These are phyloP conservation scores for Stropharia rugosoannulata DNA, from an alignment of 768 basidiomycete species.

Conservation along the genomic window DNA sequence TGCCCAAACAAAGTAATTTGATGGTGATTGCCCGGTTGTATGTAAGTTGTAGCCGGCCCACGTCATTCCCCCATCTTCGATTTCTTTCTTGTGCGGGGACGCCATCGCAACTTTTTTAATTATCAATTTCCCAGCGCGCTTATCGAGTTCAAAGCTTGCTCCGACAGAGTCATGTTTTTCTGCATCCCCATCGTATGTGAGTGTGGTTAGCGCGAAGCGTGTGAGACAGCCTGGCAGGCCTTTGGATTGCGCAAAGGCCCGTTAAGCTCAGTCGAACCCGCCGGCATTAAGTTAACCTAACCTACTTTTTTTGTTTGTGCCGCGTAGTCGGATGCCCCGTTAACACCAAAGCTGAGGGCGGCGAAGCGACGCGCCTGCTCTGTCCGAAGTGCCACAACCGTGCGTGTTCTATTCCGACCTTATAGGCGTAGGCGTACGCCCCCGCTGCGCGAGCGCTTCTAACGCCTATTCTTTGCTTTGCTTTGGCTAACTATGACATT, in stretches of 20 bases:
- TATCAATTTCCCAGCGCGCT: neutral
- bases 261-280: neutral
- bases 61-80: too few relatives aligned
- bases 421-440: neutral
- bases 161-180: slow-evolving; percentile 2
- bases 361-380: slow-evolving; percentile 44
- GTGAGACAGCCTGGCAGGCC: neutral
- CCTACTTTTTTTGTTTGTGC: neutral
- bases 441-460: too few relatives aligned
- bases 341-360: slow-evolving; percentile 53
- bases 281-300: neutral
- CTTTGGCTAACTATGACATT: too few relatives aligned
- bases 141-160: neutral
- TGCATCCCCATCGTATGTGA: slow-evolving; percentile 53
- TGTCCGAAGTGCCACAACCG: slow-evolving; percentile 78
- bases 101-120: too few relatives aligned
- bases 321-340: slow-evolving; percentile 65
- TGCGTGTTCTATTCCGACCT: slow-evolving; percentile 23
- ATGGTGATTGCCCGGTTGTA: neutral
- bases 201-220: slow-evolving; percentile 11
- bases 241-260: neutral
- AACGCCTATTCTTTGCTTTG: neutral
- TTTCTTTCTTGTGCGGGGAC: too few relatives aligned
- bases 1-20: slow-evolving; percentile 5
- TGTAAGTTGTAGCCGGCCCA: neutral